phyloP scores from a whole-genome alignment of 192 early-diverging fungal species.

The Coemansia sp. region DNA sequence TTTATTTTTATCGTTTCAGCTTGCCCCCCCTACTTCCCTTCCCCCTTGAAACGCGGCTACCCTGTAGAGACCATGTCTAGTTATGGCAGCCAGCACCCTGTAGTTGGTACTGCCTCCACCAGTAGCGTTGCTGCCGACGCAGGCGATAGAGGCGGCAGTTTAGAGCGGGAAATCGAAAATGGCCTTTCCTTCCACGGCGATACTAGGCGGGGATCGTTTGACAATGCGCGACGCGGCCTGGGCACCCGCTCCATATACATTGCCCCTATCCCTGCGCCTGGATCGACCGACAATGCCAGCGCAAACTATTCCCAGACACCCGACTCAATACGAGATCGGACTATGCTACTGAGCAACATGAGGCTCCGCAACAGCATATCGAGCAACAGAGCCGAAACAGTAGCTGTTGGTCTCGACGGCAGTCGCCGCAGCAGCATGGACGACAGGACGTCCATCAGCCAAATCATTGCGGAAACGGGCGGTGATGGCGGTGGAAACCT shows the following conservation, averaged over 20 bases:
- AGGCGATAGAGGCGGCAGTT: neutral
- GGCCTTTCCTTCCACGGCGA: constrained; percentile 32
- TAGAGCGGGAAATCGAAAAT: constrained; percentile 22
- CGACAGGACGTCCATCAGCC: constrained; percentile 44
- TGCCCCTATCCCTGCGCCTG: constrained; percentile 2
- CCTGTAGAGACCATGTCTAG: neutral
- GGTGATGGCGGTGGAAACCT: constrained; percentile 24
- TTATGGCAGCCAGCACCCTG: neutral
- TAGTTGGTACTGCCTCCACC: neutral
- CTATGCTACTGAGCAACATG: constrained; percentile 46
- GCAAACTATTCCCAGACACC: constrained; percentile 51
- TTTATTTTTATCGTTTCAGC: too few species aligned
- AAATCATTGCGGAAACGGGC: constrained; percentile 31
- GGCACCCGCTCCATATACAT: constrained; percentile 33
- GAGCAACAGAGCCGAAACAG: constrained; percentile 16
- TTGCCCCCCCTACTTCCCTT: too few species aligned
- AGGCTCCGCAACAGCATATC: constrained; percentile 28
- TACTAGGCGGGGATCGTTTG: constrained; percentile 9
- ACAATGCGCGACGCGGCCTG: constrained; percentile 23
- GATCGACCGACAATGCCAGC: constrained; percentile 5
- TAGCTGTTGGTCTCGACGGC: constrained; percentile 9
- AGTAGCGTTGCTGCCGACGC: neutral
- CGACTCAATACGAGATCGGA: constrained; percentile 52
- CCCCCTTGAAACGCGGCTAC: neutral
- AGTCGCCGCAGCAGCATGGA: constrained; percentile 36